Base-by-base conservation (phyloP, 1,284 basidiomycete species). In the Chondrostereum purpureum region DNA sequence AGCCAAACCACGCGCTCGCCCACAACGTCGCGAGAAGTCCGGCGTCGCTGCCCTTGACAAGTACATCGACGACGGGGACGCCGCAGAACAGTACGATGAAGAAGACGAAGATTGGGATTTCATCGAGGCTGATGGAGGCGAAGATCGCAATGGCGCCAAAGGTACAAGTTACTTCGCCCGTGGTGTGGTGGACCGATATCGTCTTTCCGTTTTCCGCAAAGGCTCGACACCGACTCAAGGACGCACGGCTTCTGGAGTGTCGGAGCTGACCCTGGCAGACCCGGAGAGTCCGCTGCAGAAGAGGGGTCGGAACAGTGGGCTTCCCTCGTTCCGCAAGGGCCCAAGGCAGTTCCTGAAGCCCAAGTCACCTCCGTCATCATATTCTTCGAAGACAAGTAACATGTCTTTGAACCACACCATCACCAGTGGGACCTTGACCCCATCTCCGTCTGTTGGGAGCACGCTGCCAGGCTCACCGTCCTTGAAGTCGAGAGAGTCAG, bases 31-130 rank as follows among this genome's bases (percentile, higher is more conserved):
- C 49, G 86, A 89, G 63, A 86, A 85, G 56, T 89, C 87, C 23
- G 88, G 86, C 47, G 76, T 90, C 40, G 70, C 77, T 14, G 86
- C 85, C 2, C 63, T 89, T 59, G 87, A 90, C 58, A 75, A 77
- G 41, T 75, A 80, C 56, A 66, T 65, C 46, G 79, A 82, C 45
- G 79, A 77, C 46, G 78, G 80, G 31, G 73, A 74, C 36, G 79
- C 77, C 40, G 76, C 74, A 33, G 73, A 76, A 54, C 70, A 76
- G 37, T 78, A 78, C 40, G 81, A 86, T 35, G 78, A 82, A 18
- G 81, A 83, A 43, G 85, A 88, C 44, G 85, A 88, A 42, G 88
- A 91, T 50, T 92, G 88, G 89, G 89, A 91, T 72, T 79, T 92
- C 50, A 75, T 92, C 47, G 88, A 91, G 55, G 77, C 77, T 48